Evolutionary conservation across 2,329 filamentous ascomycete species (phyloP).

Genomic region (Ophiognomonia clavigignenti-juglandacearum): DNA sequence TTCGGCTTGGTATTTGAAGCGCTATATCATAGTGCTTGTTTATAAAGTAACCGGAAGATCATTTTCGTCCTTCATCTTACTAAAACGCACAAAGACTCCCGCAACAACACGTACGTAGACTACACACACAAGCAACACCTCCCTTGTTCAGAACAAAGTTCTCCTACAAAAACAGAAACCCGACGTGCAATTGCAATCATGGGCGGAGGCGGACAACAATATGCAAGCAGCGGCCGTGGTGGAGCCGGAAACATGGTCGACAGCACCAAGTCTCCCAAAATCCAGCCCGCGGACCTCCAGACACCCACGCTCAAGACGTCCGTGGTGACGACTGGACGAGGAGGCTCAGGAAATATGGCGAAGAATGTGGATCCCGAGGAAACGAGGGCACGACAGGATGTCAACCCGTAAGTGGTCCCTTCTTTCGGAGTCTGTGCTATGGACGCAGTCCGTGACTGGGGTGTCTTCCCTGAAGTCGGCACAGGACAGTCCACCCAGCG

Average conservation of each 20-base stretch:
- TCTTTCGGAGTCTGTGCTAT: neutral
- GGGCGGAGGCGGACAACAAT: neutral
- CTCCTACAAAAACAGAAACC: no score
- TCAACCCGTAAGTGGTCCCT: slow-evolving; percentile 55
- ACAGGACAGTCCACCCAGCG: neutral
- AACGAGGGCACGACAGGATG: slow-evolving; percentile 78
- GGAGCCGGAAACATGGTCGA: slow-evolving; percentile 72
- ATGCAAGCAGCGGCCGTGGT: slow-evolving; percentile 53
- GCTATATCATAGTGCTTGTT: no score
- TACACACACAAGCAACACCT: no score
- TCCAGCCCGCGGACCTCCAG: slow-evolving; percentile 61
- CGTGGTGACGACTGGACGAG: slow-evolving; percentile 85
- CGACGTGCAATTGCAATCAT: slow-evolving; percentile 1
- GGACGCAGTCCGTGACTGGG: no score
- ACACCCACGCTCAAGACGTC: slow-evolving; percentile 79
- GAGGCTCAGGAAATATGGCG: slow-evolving; percentile 85
- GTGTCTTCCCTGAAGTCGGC: slow-evolving; percentile 16
- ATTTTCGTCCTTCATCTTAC: no score
- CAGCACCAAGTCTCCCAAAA: slow-evolving; percentile 38
- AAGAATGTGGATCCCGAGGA: slow-evolving; percentile 64
- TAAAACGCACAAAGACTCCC: no score
- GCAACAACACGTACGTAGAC: neutral
- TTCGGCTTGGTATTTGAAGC: no score
- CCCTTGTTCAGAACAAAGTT: no score
- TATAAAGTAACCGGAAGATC: no score